phyloP scores from a whole-genome alignment of 2,329 filamentous ascomycete genomes.

The Scedosporium apiospermum region DNA sequence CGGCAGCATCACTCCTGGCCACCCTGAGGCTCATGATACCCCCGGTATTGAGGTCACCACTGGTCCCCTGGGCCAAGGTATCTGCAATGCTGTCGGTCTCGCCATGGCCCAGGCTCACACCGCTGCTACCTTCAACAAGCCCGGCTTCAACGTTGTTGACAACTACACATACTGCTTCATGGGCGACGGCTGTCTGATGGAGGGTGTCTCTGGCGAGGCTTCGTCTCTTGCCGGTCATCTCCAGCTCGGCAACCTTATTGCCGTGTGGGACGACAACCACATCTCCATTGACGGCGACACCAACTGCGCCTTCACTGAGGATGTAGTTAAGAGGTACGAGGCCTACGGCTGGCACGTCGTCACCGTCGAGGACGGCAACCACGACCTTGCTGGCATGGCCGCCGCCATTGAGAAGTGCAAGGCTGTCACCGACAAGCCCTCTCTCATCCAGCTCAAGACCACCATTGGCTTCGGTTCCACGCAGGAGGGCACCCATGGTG shows the following conservation, averaged over 20 bases:
- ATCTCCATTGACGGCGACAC: conserved; percentile 94
- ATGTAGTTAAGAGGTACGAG: conserved; percentile 90
- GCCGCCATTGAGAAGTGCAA: conserved; percentile 77
- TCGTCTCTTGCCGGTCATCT: conserved; percentile 89
- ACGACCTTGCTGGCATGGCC: conserved; percentile 80
- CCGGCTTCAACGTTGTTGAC: conserved; percentile 80
- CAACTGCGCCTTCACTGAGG: conserved; percentile 93
- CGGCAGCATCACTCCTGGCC: conserved; percentile 79
- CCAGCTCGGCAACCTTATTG: conserved; percentile 95
- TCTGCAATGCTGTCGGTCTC: conserved; percentile 94
- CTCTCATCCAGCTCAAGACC: conserved; percentile 92
- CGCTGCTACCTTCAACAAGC: conserved; percentile 90
- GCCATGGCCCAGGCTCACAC: conserved; percentile 94
- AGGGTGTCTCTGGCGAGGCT: conserved; percentile 92
- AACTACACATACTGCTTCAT: conserved; percentile 98
- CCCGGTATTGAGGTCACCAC: conserved; percentile 97
- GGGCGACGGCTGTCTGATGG: conserved; percentile 97
- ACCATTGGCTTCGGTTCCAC: conserved; percentile 95
- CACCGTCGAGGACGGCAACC: conserved; percentile 78
- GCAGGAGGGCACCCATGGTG: conserved; percentile 86
- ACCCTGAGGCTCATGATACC: conserved; percentile 94
- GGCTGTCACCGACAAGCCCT: conserved; percentile 89
- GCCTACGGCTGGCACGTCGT: conserved; percentile 92
- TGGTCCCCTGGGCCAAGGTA: conserved; percentile 93
- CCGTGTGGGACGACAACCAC: conserved; percentile 97